Conservation (phyloP, 495 filamentous ascomycete genomes). For the Neurospora discreta region DNA sequence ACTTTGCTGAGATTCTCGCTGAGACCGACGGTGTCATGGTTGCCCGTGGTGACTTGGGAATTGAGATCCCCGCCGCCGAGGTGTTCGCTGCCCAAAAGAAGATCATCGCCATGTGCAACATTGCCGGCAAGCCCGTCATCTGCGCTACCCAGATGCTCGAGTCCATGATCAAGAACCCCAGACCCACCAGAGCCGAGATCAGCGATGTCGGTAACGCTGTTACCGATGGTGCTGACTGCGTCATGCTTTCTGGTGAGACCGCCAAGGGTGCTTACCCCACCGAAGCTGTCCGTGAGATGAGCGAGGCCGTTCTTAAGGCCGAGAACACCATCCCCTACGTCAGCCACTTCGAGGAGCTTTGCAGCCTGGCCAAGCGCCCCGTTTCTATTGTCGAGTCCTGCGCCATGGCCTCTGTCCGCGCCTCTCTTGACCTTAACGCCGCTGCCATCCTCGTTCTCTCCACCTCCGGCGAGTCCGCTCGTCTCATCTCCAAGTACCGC, state of each 20-base stretch:
- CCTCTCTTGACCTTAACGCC: conserved; percentile 88
- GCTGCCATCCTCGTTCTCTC: conserved; percentile 90
- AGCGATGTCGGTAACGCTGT: conserved; percentile 98
- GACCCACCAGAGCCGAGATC: conserved; percentile 94
- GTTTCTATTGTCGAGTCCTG: conserved; percentile 81
- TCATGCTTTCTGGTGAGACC: conserved; percentile 98
- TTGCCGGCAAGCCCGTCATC: conserved; percentile 96
- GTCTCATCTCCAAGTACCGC: conserved; percentile 93
- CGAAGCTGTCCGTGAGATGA: conserved; percentile 94
- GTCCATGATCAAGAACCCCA: conserved; percentile 99
- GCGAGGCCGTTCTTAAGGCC: conserved; percentile 88
- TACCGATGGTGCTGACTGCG: conserved; percentile 94
- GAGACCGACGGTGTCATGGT: conserved; percentile 99
- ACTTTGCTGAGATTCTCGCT: conserved; percentile 93
- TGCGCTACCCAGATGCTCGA: conserved; percentile 73
- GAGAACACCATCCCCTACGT: conserved; percentile 96
- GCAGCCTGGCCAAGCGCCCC: conserved; percentile 67
- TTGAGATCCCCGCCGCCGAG: conserved; percentile 96
- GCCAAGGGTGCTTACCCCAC: conserved; percentile 93
- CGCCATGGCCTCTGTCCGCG: conserved; percentile 90
- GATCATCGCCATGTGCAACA: conserved; percentile 99
- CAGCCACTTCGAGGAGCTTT: conserved; percentile 90
- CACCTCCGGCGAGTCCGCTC: conserved; percentile 82
- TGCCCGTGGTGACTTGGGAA: conserved; percentile 95
- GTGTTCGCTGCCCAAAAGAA: conserved; percentile 99